Percentiles rank a stretch among this genome's conserved stretches.
Conservation (phyloP, 495 filamentous ascomycete genomes). For the Xylaria curta region DNA sequence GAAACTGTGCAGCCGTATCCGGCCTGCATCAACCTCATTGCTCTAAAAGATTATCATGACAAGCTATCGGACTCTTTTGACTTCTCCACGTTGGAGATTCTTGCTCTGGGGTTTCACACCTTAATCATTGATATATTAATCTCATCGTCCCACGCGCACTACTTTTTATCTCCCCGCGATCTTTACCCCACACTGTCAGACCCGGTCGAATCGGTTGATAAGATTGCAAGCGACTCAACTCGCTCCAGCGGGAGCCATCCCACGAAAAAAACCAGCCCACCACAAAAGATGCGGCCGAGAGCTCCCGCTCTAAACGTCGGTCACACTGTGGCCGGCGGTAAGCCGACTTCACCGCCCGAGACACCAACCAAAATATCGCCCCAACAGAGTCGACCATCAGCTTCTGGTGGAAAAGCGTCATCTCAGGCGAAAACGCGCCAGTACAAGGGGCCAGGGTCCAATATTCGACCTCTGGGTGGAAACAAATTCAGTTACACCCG, state of each 20-base stretch:
- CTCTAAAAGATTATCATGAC: conserved; percentile 60
- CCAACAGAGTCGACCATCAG: conserved; percentile 44
- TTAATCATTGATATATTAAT: conserved; percentile 42
- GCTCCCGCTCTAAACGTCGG: conserved; percentile 54
- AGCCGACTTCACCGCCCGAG: conserved; percentile 61
- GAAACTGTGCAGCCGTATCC: conserved; percentile 50
- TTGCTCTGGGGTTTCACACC: conserved; percentile 56
- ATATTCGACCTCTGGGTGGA: conserved; percentile 49
- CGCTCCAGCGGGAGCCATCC: conserved; percentile 36
- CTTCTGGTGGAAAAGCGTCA: conserved; percentile 37
- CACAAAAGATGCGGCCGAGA: conserved; percentile 53
- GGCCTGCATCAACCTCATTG: conserved; percentile 39
- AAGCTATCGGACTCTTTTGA: conserved; percentile 57
- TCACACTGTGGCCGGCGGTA: conserved; percentile 45
- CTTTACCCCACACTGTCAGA: conserved; percentile 50
- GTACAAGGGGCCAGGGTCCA: conserved; percentile 38
- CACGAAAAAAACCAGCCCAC: conserved; percentile 27
- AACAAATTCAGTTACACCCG: conserved; percentile 50
- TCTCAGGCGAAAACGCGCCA: conserved; percentile 32
- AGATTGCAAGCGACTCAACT: conserved; percentile 40
- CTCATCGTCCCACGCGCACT: conserved; percentile 19
- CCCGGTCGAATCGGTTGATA: conserved; percentile 42
- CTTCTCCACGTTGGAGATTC: conserved; percentile 63
- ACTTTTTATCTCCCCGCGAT: conserved; percentile 37
- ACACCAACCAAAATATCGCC: conserved; percentile 56